phyloP scores from a whole-genome alignment of 2,329 filamentous ascomycete species.

The Penicillium sp. region DNA sequence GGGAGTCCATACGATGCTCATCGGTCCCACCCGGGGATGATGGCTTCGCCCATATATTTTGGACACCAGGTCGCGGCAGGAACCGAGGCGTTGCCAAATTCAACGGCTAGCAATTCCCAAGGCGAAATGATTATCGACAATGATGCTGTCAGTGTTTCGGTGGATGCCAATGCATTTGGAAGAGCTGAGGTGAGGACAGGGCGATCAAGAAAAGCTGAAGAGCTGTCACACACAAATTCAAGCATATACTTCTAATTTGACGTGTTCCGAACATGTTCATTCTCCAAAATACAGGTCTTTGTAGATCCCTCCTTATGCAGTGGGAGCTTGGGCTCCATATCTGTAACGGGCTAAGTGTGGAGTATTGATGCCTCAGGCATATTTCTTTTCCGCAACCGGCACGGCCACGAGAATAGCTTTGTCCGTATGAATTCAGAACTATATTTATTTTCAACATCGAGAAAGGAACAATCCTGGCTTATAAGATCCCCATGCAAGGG shows the following conservation, averaged over 20 bases:
- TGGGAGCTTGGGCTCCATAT: neutral
- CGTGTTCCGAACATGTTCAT: neutral
- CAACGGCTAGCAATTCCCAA: neutral
- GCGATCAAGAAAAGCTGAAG: conserved; percentile 12
- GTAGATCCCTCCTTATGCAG: neutral
- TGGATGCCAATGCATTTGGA: neutral
- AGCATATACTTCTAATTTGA: conserved; percentile 23
- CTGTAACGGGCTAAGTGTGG: conserved; percentile 1
- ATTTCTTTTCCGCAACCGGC: neutral
- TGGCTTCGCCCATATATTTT: conserved; percentile 11
- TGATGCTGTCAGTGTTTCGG: neutral
- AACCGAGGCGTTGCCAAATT: conserved; percentile 11
- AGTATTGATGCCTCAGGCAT: neutral
- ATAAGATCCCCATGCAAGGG: too few relatives aligned
- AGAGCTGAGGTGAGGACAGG: neutral
- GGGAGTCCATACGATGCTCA: conserved; percentile 10
- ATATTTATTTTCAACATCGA: neutral
- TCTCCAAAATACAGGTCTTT: too few relatives aligned
- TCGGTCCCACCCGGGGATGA: neutral
- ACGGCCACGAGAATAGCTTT: neutral
- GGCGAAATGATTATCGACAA: neutral
- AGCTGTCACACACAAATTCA: conserved; percentile 19
- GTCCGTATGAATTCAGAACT: neutral
- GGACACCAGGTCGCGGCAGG: conserved; percentile 1
- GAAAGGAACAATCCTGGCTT: too few relatives aligned